A percentile compares a stretch with the other conserved stretches of the same genome.
Conservation (phyloP, 1,139 yeast species). For the Suhomyces chickasaworum region DNA sequence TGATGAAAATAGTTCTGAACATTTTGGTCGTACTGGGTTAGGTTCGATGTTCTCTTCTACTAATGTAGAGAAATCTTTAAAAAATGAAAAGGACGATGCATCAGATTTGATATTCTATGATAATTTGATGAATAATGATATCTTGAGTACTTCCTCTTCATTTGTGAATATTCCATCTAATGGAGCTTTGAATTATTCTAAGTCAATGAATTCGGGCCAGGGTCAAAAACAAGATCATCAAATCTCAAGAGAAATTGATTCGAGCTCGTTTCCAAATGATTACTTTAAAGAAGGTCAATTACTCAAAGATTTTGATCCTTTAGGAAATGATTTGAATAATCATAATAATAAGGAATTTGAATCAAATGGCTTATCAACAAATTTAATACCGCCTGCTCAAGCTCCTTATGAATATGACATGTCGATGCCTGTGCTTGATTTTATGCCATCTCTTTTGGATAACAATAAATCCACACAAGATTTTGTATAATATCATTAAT, state of each 20-base stretch:
- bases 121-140: slow-evolving; percentile 11
- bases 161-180: slow-evolving; percentile 12
- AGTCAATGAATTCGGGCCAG: slow-evolving; percentile 7
- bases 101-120: slow-evolving; percentile 13
- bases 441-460: slow-evolving; percentile 13
- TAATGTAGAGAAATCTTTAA: slow-evolving; percentile 4
- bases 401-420: slow-evolving; percentile 19
- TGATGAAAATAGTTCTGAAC: slow-evolving; percentile 17
- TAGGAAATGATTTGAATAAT: neutral
- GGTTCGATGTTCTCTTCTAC: slow-evolving; percentile 16
- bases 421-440: slow-evolving; percentile 18
- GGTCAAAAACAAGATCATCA: slow-evolving; percentile 4
- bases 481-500: slow-evolving; percentile 1
- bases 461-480: slow-evolving; percentile 8
- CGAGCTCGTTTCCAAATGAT: slow-evolving; percentile 14
- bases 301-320: slow-evolving; percentile 1
- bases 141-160: slow-evolving; percentile 17
- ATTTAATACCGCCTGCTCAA: slow-evolving; percentile 17
- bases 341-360: neutral
- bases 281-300: slow-evolving; percentile 5
- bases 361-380: slow-evolving; percentile 5
- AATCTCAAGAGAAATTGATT: neutral
- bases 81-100: slow-evolving; percentile 11
- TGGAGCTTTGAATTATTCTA: slow-evolving; percentile 1
- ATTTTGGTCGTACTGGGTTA: slow-evolving; percentile 21